Conservation (phyloP, 106 monocot genomes). For the Allium fistulosum region DNA sequence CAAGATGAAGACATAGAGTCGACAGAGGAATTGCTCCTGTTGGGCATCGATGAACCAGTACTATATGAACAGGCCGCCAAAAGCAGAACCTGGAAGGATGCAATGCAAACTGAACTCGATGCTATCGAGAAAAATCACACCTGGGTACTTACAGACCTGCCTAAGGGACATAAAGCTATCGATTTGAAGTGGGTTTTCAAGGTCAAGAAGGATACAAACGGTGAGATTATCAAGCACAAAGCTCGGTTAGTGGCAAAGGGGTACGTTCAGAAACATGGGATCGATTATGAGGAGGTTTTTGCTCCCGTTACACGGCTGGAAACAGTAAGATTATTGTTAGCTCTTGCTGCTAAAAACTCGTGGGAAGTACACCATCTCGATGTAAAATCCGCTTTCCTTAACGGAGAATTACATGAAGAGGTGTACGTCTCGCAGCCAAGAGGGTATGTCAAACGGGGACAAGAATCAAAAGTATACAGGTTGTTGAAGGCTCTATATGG, state of each 20-base stretch:
- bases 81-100: neutral
- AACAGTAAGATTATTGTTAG: neutral
- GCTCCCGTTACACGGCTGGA: neutral
- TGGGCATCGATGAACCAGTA: neutral
- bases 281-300: slow-evolving; percentile 2
- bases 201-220: neutral
- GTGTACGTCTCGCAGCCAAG: neutral
- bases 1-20: no score
- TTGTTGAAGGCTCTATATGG: neutral
- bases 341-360: neutral
- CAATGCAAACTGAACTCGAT: neutral
- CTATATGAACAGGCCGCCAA: neutral
- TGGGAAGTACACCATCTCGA: neutral
- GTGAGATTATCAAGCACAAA: neutral
- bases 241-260: neutral
- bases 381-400: slow-evolving; percentile 2
- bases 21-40: neutral
- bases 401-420: neutral
- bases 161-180: neutral
- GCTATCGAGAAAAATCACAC: neutral
- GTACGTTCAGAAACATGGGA: neutral
- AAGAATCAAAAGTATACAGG: neutral
- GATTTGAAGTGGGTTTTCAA: slow-evolving; percentile 5
- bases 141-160: neutral
- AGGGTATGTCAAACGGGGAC: neutral